Conservation (phyloP, 2,329 filamentous ascomycete species). For the Drechslera avenae region DNA sequence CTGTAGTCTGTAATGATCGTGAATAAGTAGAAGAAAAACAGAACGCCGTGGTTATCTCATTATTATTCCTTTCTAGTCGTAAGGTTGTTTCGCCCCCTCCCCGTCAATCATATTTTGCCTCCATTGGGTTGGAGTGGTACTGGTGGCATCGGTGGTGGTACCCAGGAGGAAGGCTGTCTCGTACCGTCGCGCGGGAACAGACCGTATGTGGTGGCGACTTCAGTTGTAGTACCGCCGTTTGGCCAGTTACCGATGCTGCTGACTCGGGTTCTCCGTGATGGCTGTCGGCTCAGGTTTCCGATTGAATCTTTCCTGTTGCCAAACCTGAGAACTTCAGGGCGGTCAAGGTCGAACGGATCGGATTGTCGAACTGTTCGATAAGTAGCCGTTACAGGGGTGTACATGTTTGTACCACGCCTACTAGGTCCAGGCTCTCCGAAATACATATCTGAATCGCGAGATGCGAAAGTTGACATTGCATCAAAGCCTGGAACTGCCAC, state of each 20-base stretch:
- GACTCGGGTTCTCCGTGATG: constrained; percentile 32
- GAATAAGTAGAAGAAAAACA: constrained; percentile 2
- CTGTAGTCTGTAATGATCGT: not conserved
- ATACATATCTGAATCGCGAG: constrained; percentile 34
- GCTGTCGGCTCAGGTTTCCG: constrained; percentile 37
- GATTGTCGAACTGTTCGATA: constrained; percentile 44
- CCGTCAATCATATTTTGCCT: not conserved
- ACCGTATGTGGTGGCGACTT: constrained; percentile 13
- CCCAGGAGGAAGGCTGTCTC: constrained; percentile 25
- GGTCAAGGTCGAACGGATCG: constrained; percentile 50
- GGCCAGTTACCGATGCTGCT: constrained; percentile 40
- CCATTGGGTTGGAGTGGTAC: not conserved
- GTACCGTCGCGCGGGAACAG: constrained; percentile 25
- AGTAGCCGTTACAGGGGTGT: constrained; percentile 21
- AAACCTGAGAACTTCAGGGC: constrained; percentile 47
- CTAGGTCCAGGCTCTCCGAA: constrained; percentile 46
- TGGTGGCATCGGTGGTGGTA: constrained; percentile 4
- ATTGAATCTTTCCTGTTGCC: constrained; percentile 34
- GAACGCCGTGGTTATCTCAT: constrained; percentile 3
- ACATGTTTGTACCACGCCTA: constrained; percentile 36
- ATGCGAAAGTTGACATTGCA: constrained; percentile 26
- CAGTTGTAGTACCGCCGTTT: constrained; percentile 7
- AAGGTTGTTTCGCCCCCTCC: not conserved
- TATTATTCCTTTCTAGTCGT: constrained; percentile 1
- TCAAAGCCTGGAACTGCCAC: constrained; percentile 31